Evolutionary conservation across 805 yeast genomes (phyloP).

Genomic region (Scheffersomyces spartinae): DNA sequence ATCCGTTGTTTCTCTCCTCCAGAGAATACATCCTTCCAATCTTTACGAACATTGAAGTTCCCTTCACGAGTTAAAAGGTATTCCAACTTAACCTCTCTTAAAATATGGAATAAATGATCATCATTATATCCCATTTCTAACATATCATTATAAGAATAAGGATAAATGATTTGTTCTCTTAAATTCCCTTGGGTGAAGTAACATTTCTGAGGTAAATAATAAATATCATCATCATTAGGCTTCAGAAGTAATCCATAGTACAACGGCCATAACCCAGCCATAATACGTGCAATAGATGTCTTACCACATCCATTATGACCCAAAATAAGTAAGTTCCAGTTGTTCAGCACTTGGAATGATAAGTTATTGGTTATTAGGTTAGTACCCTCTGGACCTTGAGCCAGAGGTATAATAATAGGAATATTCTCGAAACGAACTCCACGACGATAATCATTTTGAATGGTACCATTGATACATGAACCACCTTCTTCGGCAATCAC

Average conservation of each 20-base stretch:
- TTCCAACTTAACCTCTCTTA: conserved; percentile 69
- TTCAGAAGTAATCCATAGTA: conserved; percentile 74
- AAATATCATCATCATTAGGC: conserved; percentile 57
- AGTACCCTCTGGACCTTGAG: conserved; percentile 48
- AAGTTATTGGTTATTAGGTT: conserved; percentile 47
- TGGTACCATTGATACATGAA: conserved; percentile 59
- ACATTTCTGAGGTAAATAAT: conserved; percentile 77
- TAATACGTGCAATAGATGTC: conserved; percentile 69
- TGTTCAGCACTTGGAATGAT: conserved; percentile 47
- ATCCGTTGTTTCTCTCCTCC: conserved; percentile 96
- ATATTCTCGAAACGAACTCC: conserved; percentile 79
- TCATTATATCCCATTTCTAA: conserved; percentile 61
- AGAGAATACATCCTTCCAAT: conserved; percentile 85
- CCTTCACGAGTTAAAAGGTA: conserved; percentile 64
- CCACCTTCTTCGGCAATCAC: conserved; percentile 13
- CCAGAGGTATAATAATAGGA: conserved; percentile 70
- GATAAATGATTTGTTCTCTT: conserved; percentile 87
- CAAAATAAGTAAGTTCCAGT: conserved; percentile 64
- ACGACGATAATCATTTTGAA: conserved; percentile 54
- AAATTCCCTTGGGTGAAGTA: conserved; percentile 76
- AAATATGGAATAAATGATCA: conserved; percentile 50
- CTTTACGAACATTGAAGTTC: conserved; percentile 42
- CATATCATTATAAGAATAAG: conserved; percentile 70
- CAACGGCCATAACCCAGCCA: conserved; percentile 89
- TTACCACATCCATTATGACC: conserved; percentile 91